These are phyloP conservation scores for Trichocladium antarcticum DNA, from an alignment of 495 filamentous ascomycete species.

Conservation along the genomic window DNA sequence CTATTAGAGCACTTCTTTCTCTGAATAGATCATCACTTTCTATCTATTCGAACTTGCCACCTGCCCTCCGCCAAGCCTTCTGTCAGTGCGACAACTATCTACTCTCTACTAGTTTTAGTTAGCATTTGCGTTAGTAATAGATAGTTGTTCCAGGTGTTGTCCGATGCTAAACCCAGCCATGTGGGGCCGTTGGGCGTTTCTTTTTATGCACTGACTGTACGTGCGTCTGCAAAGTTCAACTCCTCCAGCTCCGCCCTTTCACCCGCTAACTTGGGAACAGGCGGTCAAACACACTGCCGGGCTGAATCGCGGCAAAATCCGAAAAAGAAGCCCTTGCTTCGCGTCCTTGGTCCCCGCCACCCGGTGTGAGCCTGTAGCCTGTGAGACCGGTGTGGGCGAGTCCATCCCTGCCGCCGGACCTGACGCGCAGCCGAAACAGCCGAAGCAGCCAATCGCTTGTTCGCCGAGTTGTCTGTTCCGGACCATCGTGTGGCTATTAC, in stretches of 20 bases:
- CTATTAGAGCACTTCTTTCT: too few relatives aligned
- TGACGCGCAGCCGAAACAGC: constrained; percentile 2
- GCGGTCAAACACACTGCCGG: constrained; percentile 1
- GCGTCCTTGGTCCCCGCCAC: neutral
- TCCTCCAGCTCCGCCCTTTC: neutral
- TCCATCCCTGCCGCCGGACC: neutral
- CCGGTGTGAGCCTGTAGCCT: neutral
- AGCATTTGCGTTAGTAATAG: too few relatives aligned
- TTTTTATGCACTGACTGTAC: neutral
- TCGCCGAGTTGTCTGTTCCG: neutral
- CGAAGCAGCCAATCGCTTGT: neutral
- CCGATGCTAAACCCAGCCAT: too few relatives aligned
- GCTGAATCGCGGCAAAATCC: neutral
- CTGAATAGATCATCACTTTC: too few relatives aligned
- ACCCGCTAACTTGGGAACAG: constrained; percentile 2
- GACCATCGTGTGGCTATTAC: neutral
- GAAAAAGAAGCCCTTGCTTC: neutral
- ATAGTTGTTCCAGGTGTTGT: too few relatives aligned
- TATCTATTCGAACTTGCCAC: too few relatives aligned
- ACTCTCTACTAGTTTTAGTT: too few relatives aligned
- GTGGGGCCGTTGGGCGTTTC: too few relatives aligned
- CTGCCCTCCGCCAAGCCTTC: too few relatives aligned
- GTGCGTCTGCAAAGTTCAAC: neutral
- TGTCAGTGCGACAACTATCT: too few relatives aligned
- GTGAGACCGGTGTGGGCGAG: constrained; percentile 4